A percentile compares a stretch with the other conserved stretches of the same genome.
Evolutionary conservation across 306 rosid genomes (phyloP).

Genomic region (Quercus variabilis): DNA sequence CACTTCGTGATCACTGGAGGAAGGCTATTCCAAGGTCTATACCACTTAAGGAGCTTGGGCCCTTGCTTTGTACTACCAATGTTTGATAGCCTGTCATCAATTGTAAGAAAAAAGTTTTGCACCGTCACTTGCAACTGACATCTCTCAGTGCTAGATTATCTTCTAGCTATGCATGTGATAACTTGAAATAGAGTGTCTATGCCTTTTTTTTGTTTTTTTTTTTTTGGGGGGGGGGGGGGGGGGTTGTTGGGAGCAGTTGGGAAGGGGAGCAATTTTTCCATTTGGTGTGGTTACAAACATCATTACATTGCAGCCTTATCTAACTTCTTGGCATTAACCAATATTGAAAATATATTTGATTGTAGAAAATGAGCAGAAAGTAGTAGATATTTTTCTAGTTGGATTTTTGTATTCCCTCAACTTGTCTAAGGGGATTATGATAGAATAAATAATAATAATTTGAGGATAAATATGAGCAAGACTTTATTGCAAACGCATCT

Average conservation of each 20-base stretch:
- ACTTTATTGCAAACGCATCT: not conserved
- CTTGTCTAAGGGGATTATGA: not conserved
- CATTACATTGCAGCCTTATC: not conserved
- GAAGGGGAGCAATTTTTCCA: too few relatives aligned
- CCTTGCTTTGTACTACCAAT: constrained; percentile 82
- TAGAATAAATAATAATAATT: not conserved
- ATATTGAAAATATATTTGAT: not conserved
- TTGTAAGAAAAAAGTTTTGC: constrained; percentile 44
- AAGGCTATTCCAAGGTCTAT: constrained; percentile 55
- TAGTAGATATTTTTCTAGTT: not conserved
- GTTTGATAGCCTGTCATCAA: constrained; percentile 44
- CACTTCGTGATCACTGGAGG: constrained; percentile 79
- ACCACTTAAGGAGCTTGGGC: constrained; percentile 79
- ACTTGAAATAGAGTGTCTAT: not conserved
- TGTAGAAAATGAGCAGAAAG: not conserved
- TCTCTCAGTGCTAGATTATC: not conserved
- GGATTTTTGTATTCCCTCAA: not conserved
- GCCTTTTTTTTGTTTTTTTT: not conserved
- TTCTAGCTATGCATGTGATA: constrained; percentile 1
- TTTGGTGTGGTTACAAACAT: not conserved
- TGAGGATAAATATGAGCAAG: not conserved
- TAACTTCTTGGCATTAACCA: not conserved
- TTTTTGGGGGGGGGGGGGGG: not conserved
- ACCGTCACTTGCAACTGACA: constrained; percentile 1
- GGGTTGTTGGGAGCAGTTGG: too few relatives aligned